Evolutionary conservation across 2,329 filamentous ascomycete species (phyloP).

Genomic region (Aspergillus sp.): DNA sequence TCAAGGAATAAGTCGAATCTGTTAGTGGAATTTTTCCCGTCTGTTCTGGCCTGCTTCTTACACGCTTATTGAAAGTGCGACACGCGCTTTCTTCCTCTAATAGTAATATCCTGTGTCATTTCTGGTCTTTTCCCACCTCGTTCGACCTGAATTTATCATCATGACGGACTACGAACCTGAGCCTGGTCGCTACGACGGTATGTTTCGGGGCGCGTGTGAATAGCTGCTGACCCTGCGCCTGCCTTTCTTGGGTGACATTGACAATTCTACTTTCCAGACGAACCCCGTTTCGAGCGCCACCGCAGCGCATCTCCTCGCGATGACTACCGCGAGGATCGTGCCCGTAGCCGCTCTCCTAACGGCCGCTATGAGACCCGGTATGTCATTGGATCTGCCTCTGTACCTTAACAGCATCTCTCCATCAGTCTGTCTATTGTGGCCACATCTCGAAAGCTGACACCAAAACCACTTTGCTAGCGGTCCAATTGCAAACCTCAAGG

Average conservation of each 20-base stretch:
- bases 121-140: conserved; percentile 9
- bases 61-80: conserved; percentile 4
- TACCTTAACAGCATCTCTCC: not conserved
- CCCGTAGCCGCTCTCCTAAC: conserved; percentile 58
- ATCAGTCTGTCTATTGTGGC: not conserved
- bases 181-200: conserved; percentile 59
- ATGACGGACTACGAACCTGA: conserved; percentile 58
- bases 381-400: conserved; percentile 7
- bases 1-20: no score
- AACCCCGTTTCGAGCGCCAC: conserved; percentile 58
- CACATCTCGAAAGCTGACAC: not conserved
- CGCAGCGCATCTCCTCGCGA: conserved; percentile 59
- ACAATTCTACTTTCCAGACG: conserved; percentile 36
- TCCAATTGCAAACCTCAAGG: conserved; percentile 41
- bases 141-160: conserved; percentile 15
- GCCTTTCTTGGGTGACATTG: not conserved
- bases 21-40: conserved; percentile 13
- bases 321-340: conserved; percentile 46
- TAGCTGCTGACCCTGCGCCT: no score
- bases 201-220: conserved; percentile 5
- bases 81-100: conserved; percentile 3
- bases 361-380: conserved; percentile 49
- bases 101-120: not conserved
- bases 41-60: not conserved
- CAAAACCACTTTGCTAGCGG: not conserved